Conservation (phyloP, 176 grass and related monocot genomes). For the Miscanthus lutarioriparius region DNA sequence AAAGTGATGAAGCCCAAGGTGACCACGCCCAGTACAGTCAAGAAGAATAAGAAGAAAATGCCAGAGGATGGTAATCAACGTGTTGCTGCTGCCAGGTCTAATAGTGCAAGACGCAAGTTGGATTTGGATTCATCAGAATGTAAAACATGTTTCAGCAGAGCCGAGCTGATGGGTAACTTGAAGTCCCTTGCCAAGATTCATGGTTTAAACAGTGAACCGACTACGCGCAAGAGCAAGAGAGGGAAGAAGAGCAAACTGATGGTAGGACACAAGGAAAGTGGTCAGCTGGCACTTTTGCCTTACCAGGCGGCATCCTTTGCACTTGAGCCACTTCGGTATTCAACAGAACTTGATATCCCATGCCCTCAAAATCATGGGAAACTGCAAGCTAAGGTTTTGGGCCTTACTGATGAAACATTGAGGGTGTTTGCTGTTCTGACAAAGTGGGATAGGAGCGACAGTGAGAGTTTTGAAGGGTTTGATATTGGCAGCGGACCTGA, state of each 20-base stretch:
- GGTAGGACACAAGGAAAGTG: neutral
- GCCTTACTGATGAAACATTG: constrained; percentile 27
- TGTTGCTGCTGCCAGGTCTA: neutral
- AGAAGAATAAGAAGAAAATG: neutral
- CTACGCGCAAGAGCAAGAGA: neutral
- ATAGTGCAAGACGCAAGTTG: constrained; percentile 32
- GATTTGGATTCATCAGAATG: constrained; percentile 12
- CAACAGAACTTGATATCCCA: neutral
- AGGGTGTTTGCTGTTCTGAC: constrained; percentile 22
- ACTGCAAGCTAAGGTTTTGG: constrained; percentile 15
- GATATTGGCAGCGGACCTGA: constrained; percentile 48
- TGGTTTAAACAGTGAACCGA: neutral
- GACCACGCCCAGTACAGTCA: neutral
- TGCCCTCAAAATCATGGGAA: neutral
- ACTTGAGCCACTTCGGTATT: neutral
- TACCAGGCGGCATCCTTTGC: constrained; percentile 31
- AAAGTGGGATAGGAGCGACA: constrained; percentile 29
- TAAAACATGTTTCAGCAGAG: constrained; percentile 18
- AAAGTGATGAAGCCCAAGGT: neutral
- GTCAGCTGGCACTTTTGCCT: constrained; percentile 9
- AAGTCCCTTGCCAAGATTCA: constrained; percentile 8
- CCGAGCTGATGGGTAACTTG: constrained; percentile 30
- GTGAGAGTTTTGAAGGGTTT: constrained; percentile 49
- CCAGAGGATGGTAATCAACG: neutral
- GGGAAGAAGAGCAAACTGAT: constrained; percentile 28